phyloP scores from a whole-genome alignment of 495 filamentous ascomycete species.

The Podospora pseudoanserina region DNA sequence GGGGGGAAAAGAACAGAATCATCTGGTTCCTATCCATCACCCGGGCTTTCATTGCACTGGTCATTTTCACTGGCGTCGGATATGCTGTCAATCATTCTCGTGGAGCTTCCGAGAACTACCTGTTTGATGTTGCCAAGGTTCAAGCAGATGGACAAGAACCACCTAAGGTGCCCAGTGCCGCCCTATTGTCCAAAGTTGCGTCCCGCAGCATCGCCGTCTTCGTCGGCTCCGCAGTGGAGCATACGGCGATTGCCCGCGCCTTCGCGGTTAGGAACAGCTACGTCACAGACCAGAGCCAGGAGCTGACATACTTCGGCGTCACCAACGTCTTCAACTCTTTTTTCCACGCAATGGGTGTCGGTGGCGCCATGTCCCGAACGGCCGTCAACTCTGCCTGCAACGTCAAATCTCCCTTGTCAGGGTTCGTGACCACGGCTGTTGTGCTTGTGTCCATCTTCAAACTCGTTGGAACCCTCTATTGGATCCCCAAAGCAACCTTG shows the following conservation, averaged over 20 bases:
- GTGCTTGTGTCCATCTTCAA: conserved; percentile 48
- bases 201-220: conserved; percentile 43
- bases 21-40: conserved; percentile 45
- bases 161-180: conserved; percentile 34
- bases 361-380: conserved; percentile 49
- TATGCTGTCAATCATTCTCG: conserved; percentile 47
- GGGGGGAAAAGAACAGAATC: conserved; percentile 43
- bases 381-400: conserved; percentile 49
- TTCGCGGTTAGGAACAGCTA: conserved; percentile 49
- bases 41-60: conserved; percentile 43
- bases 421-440: conserved; percentile 44
- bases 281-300: conserved; percentile 45
- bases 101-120: conserved; percentile 26
- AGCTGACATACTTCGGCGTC: conserved; percentile 47
- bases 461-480: conserved; percentile 47
- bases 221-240: conserved; percentile 46
- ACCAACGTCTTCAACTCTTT: conserved; percentile 49
- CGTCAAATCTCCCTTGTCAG: conserved; percentile 44
- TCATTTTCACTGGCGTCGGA: conserved; percentile 46
- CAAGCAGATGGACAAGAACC: conserved; percentile 40
- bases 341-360: conserved; percentile 47
- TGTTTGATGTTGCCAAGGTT: conserved; percentile 45
- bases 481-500: conserved; percentile 49
- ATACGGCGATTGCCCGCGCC: conserved; percentile 46
- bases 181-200: conserved; percentile 38